Evolutionary conservation across 441 rosid genomes (phyloP), one percentile per base, ranked within the genome.

Genomic region (Croton laevigatus): DNA sequence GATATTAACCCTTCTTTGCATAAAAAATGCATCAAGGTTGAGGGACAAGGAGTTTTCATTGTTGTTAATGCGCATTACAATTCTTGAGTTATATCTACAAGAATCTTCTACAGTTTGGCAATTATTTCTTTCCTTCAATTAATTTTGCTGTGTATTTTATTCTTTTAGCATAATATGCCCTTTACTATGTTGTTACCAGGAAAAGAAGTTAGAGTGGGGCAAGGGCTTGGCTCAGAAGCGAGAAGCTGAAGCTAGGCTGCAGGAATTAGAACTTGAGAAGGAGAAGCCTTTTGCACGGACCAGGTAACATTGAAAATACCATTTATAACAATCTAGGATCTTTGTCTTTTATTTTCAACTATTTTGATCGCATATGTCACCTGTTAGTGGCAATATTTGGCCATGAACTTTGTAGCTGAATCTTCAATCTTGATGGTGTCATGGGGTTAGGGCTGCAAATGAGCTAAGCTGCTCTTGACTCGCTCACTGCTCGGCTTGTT

Each of bases 161-260:
- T 23, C 62, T 19, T 55, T 19, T 19, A 62, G 60, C 14, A 45
- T 22, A 32, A 51, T 40, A 57, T 59, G n/a, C 54, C 66, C 7
- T 65, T 27, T 69, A 13, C 65, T 52, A 1, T 48, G 8, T 71
- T 19, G 67, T 69, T 54, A 59, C 80, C n/a, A 93, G 98, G 97
- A 89, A 77, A 89, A 75, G 68, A 84, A 88, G 59, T 71, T 91
- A 81, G 98, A 94, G 84, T 94, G 98, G 99, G 97, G 97, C 37
- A 86, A 92, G 81, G 99, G 99, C 69, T 85, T 94, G 85, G 91
- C 97, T 72, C 99, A 94, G 72, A 94, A 90, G 84, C 84, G 94
- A 49, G 94, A 90, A 79, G 91, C 88, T 58, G 98, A 94, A 81
- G 88, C 89, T 69, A 89, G 83, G 76, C 34, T 83, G 78, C 81